A percentile compares a stretch with the other conserved stretches of the same genome.
phyloP scores from a whole-genome alignment of 257 asterid species.

The Scutellaria galericulata region DNA sequence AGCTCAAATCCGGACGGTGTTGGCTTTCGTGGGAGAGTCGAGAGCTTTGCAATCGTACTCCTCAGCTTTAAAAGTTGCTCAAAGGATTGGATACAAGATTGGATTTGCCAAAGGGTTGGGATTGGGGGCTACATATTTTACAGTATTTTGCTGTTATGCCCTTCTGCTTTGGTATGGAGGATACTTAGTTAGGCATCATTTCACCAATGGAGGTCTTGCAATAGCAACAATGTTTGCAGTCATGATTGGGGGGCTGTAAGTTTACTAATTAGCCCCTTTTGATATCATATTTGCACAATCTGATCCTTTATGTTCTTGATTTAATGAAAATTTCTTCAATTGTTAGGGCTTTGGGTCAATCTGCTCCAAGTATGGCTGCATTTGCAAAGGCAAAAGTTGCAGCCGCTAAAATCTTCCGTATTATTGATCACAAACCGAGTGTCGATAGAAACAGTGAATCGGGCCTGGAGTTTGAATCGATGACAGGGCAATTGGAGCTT shows the following conservation, averaged over 20 bases:
- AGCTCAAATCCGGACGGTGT: slow-evolving; percentile 81
- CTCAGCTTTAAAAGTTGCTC: slow-evolving; percentile 70
- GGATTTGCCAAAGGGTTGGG: slow-evolving; percentile 88
- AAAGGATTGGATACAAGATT: slow-evolving; percentile 74
- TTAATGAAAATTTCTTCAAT: not conserved
- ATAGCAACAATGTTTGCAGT: slow-evolving; percentile 95
- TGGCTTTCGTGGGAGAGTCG: slow-evolving; percentile 87
- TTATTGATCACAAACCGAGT: slow-evolving; percentile 79
- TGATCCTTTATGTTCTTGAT: too few relatives aligned
- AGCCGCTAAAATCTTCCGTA: slow-evolving; percentile 78
- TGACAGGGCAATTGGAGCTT: slow-evolving; percentile 78
- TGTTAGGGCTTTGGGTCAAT: slow-evolving; percentile 80
- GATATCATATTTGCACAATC: too few relatives aligned
- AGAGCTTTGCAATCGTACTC: slow-evolving; percentile 78
- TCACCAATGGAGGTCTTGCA: slow-evolving; percentile 91
- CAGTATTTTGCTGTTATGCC: slow-evolving; percentile 88
- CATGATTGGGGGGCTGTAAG: slow-evolving; percentile 97
- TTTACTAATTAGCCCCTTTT: not conserved
- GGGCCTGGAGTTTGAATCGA: slow-evolving; percentile 75
- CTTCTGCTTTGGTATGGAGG: slow-evolving; percentile 97
- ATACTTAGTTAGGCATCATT: slow-evolving; percentile 84
- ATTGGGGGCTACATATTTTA: slow-evolving; percentile 84
- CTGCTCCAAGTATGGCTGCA: slow-evolving; percentile 93
- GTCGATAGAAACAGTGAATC: slow-evolving; percentile 56
- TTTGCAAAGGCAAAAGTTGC: slow-evolving; percentile 92